Evolutionary conservation across 495 filamentous ascomycete genomes (phyloP).

Genomic region (Neurospora discreta): DNA sequence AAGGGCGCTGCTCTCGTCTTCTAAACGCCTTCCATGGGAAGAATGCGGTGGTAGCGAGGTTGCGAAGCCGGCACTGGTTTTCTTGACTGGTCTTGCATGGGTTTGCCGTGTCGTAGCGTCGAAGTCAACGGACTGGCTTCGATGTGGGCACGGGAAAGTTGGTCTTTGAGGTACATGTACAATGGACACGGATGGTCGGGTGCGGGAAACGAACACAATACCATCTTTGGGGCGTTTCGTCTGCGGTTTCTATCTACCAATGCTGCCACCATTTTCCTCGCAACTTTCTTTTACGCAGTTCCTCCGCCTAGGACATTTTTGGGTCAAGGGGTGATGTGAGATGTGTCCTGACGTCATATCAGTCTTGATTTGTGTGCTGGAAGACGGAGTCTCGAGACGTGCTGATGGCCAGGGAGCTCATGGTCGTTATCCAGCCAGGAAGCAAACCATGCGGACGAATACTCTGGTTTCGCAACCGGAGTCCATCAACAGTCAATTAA

Average conservation of each 20-base stretch:
- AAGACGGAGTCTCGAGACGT: neutral
- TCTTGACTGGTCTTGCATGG: slow-evolving; percentile 19
- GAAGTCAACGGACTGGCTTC: slow-evolving; percentile 17
- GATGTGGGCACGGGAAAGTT: slow-evolving; percentile 20
- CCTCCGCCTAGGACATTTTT: neutral
- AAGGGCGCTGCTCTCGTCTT: slow-evolving; percentile 99
- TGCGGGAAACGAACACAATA: slow-evolving; percentile 26
- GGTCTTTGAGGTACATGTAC: slow-evolving; percentile 25
- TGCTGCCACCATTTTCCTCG: slow-evolving; percentile 16
- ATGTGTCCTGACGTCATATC: neutral
- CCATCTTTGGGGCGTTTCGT: slow-evolving; percentile 28
- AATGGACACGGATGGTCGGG: slow-evolving; percentile 26
- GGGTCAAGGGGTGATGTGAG: neutral
- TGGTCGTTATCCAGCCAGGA: neutral
- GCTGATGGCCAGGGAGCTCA: neutral
- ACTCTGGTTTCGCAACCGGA: neutral
- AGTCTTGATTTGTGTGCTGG: neutral
- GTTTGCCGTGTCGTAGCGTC: slow-evolving; percentile 16
- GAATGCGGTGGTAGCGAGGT: slow-evolving; percentile 15
- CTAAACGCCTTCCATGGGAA: slow-evolving; percentile 40
- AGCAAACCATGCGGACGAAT: neutral
- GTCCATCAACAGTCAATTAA: neutral
- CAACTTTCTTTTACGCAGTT: neutral
- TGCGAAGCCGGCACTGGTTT: slow-evolving; percentile 18
- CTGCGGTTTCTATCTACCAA: slow-evolving; percentile 23